Percentiles rank a stretch among this genome's conserved stretches.
These are phyloP conservation scores for Tricholoma hemisulphureum DNA, from an alignment of 768 basidiomycete genomes.

Conservation along the genomic window DNA sequence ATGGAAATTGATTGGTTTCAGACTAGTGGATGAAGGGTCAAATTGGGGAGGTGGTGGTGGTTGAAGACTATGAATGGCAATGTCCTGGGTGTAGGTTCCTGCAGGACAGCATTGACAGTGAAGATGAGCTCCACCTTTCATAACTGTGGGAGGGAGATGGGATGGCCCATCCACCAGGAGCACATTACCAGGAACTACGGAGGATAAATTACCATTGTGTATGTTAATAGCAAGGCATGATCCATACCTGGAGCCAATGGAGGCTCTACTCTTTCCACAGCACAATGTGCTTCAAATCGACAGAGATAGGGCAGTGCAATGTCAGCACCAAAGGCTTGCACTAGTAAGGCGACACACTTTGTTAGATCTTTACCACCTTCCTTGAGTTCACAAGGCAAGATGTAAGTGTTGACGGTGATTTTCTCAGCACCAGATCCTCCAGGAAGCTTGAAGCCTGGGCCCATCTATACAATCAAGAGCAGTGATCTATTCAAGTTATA, in stretches of 20 bases:
- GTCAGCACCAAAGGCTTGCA: conserved; percentile 12
- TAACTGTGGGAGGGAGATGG: conserved; percentile 5
- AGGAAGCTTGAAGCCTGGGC: conserved; percentile 2
- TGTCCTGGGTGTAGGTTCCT: neutral
- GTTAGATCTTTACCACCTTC: conserved; percentile 1
- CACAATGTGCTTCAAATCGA: conserved; percentile 6
- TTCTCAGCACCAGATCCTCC: conserved; percentile 2
- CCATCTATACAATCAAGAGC: conserved; percentile 11
- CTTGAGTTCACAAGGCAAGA: conserved; percentile 3
- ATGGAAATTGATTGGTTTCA: too few species aligned
- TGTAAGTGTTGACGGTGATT: conserved; percentile 5
- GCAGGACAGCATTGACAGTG: conserved; percentile 5
- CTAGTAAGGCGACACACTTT: conserved; percentile 6
- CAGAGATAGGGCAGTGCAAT: conserved; percentile 11
- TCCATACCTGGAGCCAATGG: neutral
- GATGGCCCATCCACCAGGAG: conserved; percentile 1
- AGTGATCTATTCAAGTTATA: conserved; percentile 6
- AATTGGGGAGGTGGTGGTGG: too few species aligned
- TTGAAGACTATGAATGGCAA: neutral
- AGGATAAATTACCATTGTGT: neutral
- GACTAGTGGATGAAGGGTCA: too few species aligned
- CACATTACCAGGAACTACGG: neutral
- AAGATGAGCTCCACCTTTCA: neutral
- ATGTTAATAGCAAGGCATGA: neutral
- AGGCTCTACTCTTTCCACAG: neutral